Evolutionary conservation across 2,329 filamentous ascomycete species (phyloP), one percentile per base, ranked within the genome.

Genomic region (Xylaria sp.): DNA sequence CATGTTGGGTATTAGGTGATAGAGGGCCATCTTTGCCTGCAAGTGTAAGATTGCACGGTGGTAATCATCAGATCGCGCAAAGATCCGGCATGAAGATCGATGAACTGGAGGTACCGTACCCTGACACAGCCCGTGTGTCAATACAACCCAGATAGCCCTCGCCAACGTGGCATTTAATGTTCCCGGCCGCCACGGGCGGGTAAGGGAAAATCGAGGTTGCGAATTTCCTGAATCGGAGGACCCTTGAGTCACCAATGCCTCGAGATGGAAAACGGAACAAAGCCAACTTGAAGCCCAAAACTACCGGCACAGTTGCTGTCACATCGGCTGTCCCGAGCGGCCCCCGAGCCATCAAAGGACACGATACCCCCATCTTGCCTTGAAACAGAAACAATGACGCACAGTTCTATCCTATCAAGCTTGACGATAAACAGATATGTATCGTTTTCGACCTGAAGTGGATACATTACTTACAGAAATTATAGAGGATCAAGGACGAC

Each of bases 161-260:
- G 48, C 55, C 66, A 67, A 68, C 49, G 65, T 68, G 65, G 59
- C 55, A 66, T 68, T n/a, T 68, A n/a, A 33, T 56, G n/a, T 46
- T 60, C 46, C 57, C 8, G 33, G 49, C 66, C 66, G 66, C 66
- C 60, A 64, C 41, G 7, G 41, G 69, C 69, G 69, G 68, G 43
- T 64, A 66, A 66, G 58, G 62, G 57, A 58, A 70, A 70, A 71
- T 49, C n/a, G 49, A 56, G 25, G 8, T 55, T 31, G 20, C 41
- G 41, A 41, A 51, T 49, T 43, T 54, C 20, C 20, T 8, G 48
- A 43, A 56, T 46, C 13, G 41, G 41, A 49, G 28, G 3, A 46
- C 1, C 41, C 6, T 51, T 54, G 39, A 46, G 18, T 20, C 39
- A 36, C 58, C 46, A 13, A 49, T 41, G 28, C 41, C 51, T n/a